Evolutionary conservation across 2,329 filamentous ascomycete species (phyloP).

Genomic region (Coniochaeta sp.): DNA sequence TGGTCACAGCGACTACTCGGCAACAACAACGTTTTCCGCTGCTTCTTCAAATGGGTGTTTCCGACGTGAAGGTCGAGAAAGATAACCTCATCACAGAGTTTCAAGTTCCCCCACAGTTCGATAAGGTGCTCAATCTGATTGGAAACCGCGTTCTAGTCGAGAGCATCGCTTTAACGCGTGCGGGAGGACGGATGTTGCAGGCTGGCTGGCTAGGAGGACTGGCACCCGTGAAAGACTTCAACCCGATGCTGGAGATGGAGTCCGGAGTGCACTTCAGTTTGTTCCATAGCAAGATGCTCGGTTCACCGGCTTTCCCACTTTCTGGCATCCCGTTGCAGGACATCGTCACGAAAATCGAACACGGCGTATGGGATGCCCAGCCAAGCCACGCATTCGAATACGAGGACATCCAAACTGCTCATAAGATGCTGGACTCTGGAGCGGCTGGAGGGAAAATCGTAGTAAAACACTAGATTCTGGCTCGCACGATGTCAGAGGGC

Average conservation of each 20-base stretch:
- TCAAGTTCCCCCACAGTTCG: conserved; percentile 17
- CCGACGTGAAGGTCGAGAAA: conserved; percentile 17
- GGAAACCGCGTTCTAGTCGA: conserved; percentile 30
- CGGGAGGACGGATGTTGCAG: conserved; percentile 26
- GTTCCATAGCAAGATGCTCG: conserved; percentile 31
- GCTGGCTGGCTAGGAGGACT: conserved; percentile 32
- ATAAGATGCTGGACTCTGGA: conserved; percentile 23
- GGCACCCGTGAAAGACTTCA: conserved; percentile 28
- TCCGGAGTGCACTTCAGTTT: conserved; percentile 36
- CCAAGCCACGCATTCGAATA: conserved; percentile 24
- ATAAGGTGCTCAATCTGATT: conserved; percentile 28
- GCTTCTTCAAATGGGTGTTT: conserved; percentile 20
- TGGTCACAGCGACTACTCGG: conserved; percentile 30
- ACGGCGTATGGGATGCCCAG: conserved; percentile 22
- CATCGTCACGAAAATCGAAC: conserved; percentile 27
- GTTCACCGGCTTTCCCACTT: conserved; percentile 25
- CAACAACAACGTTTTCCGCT: conserved; percentile 17
- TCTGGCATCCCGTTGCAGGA: conserved; percentile 27
- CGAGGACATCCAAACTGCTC: conserved; percentile 23
- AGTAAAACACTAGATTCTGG: too few relatives aligned
- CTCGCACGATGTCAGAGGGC: too few relatives aligned
- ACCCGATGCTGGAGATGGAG: conserved; percentile 35
- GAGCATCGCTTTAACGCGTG: conserved; percentile 23
- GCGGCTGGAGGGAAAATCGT: conserved; percentile 20
- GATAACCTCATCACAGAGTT: conserved; percentile 11